These are phyloP conservation scores for Alternaria sp. DNA, from an alignment of 2,329 filamentous ascomycete genomes.

Conservation along the genomic window DNA sequence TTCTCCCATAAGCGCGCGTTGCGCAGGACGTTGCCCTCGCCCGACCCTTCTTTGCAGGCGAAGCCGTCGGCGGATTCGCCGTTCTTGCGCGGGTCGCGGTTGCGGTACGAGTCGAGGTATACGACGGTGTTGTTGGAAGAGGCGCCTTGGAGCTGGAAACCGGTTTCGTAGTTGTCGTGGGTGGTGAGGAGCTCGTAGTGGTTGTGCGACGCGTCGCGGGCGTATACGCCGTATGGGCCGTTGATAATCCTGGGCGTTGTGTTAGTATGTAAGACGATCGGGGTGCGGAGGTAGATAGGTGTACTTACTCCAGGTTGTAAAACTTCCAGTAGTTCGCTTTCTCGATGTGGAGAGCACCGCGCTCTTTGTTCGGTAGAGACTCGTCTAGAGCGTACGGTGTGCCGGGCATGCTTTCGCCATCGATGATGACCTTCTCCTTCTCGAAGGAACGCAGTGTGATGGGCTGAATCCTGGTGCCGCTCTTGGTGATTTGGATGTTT, in stretches of 20 bases:
- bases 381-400: conserved; percentile 15
- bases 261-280: background rate
- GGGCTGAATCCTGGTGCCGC: conserved; percentile 37
- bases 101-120: conserved; percentile 32
- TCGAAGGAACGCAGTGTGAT: conserved; percentile 16
- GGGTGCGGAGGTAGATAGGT: background rate
- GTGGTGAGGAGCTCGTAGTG: conserved; percentile 47
- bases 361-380: conserved; percentile 44
- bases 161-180: conserved; percentile 50
- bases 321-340: conserved; percentile 56
- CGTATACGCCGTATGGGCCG: conserved; percentile 49
- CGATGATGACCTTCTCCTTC: conserved; percentile 20
- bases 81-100: conserved; percentile 56
- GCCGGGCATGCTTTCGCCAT: conserved; percentile 15
- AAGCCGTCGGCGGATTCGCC: conserved; percentile 60
- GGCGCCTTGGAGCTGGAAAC: conserved; percentile 47
- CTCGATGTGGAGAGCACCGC: conserved; percentile 59
- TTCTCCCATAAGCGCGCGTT: conserved; percentile 59
- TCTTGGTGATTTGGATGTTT: conserved; percentile 55
- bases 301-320: conserved; percentile 43
- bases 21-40: conserved; percentile 54
- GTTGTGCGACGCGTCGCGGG: conserved; percentile 45
- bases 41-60: conserved; percentile 55
- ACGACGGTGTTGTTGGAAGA: conserved; percentile 30
- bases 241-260: conserved; percentile 33